phyloP scores from a whole-genome alignment of 306 rosid species.

The Glycine latifolia region DNA sequence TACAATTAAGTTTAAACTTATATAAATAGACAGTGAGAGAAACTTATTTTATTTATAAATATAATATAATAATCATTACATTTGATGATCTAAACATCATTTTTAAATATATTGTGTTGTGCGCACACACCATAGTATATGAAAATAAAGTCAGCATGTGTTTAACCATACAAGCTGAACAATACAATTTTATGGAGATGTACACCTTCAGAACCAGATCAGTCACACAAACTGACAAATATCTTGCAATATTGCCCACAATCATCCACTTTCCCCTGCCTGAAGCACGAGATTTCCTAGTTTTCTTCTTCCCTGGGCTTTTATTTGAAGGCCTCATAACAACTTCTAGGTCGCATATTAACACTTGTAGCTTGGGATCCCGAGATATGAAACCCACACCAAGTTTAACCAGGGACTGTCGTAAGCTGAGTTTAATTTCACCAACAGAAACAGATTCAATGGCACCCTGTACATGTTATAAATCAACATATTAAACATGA shows the following conservation, averaged over 20 bases:
- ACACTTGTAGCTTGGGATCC: slow-evolving; percentile 92
- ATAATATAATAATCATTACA: slow-evolving; percentile 37
- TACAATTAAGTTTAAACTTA: slow-evolving; percentile 26
- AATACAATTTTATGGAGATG: slow-evolving; percentile 29
- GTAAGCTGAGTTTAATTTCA: slow-evolving; percentile 92
- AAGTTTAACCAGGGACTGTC: slow-evolving; percentile 87
- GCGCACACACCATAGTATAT: neutral
- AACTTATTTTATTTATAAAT: slow-evolving; percentile 29
- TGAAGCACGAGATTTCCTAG: slow-evolving; percentile 72
- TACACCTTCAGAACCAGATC: slow-evolving; percentile 92
- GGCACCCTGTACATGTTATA: slow-evolving; percentile 74
- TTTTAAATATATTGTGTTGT: slow-evolving; percentile 19
- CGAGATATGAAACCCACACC: slow-evolving; percentile 91
- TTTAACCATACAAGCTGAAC: slow-evolving; percentile 37
- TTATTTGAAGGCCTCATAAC: slow-evolving; percentile 85
- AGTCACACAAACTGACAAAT: slow-evolving; percentile 85
- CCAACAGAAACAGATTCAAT: slow-evolving; percentile 93
- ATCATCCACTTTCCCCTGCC: slow-evolving; percentile 97
- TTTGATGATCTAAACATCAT: slow-evolving; percentile 32
- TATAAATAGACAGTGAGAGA: neutral
- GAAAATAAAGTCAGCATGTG: slow-evolving; percentile 32
- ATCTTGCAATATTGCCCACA: slow-evolving; percentile 87
- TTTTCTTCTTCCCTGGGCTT: slow-evolving; percentile 61
- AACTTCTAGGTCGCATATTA: slow-evolving; percentile 92
- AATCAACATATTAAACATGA: slow-evolving; percentile 41